Percentiles rank a stretch among this genome's conserved stretches.
These are phyloP conservation scores for Elongisporangium anandrum DNA, from an alignment of 352 stramenopile genomes.

Conservation along the genomic window DNA sequence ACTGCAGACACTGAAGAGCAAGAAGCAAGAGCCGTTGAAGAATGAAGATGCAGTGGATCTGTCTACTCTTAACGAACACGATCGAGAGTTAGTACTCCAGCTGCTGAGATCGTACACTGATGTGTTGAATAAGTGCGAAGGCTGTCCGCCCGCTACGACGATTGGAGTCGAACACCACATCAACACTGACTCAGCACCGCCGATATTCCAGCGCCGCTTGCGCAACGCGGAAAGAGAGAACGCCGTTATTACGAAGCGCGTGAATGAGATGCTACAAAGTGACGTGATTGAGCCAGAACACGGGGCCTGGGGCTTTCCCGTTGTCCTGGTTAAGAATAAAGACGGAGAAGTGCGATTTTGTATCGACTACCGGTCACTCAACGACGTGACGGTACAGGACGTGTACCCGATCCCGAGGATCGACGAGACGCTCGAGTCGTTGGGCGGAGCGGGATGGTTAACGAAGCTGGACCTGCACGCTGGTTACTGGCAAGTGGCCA, in stretches of 20 bases:
- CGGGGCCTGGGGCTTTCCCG: too few relatives aligned
- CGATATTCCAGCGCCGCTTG: too few relatives aligned
- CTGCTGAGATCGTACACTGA: conserved; percentile 7
- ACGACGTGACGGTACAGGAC: conserved; percentile 16
- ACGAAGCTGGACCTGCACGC: conserved; percentile 12
- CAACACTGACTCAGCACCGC: too few relatives aligned
- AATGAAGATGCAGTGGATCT: conserved; percentile 8
- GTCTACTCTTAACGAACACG: not conserved
- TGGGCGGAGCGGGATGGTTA: conserved; percentile 9
- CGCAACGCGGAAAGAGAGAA: too few relatives aligned
- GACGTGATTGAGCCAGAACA: too few relatives aligned
- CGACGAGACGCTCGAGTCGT: conserved; percentile 15
- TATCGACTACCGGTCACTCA: conserved; percentile 16
- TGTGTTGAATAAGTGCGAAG: conserved; percentile 1
- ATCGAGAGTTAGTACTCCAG: conserved; percentile 4
- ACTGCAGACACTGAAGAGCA: not conserved
- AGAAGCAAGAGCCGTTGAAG: not conserved
- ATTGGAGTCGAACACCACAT: too few relatives aligned
- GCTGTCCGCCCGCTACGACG: conserved; percentile 9
- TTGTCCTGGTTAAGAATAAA: too few relatives aligned
- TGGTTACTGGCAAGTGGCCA: conserved; percentile 12
- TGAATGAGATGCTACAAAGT: too few relatives aligned
- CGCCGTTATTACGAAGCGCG: too few relatives aligned
- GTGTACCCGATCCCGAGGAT: conserved; percentile 19
- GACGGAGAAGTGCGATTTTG: conserved; percentile 15